Conservation (phyloP, 192 early-diverging fungal genomes). For the Backusella circina region DNA sequence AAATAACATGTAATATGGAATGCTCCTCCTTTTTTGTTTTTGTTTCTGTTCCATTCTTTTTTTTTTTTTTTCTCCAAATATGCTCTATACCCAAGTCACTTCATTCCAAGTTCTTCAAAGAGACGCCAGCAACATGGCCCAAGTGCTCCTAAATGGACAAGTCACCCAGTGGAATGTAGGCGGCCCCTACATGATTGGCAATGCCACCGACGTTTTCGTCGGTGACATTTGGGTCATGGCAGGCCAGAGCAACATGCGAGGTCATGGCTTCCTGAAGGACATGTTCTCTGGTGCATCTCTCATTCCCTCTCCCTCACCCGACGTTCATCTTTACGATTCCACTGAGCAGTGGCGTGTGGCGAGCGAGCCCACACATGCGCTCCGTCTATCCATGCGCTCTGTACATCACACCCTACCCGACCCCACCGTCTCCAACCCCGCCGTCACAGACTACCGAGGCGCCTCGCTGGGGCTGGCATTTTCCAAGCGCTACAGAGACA, state of each 20-base stretch:
- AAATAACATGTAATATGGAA: too few species aligned
- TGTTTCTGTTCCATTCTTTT: not conserved
- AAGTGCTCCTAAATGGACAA: not conserved
- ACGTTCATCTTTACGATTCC: slow-evolving; percentile 25
- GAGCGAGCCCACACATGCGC: slow-evolving; percentile 24
- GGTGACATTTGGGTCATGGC: slow-evolving; percentile 38
- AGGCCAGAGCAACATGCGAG: slow-evolving; percentile 39
- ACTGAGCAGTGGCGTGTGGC: slow-evolving; percentile 20
- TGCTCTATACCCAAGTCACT: not conserved
- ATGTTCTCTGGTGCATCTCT: not conserved
- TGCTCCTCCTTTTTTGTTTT: too few species aligned
- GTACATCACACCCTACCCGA: slow-evolving; percentile 29
- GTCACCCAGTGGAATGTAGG: not conserved
- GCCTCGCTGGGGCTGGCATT: slow-evolving; percentile 20
- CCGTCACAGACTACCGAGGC: slow-evolving; percentile 8
- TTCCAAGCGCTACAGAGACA: not conserved
- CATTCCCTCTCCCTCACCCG: not conserved
- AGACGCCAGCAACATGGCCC: slow-evolving; percentile 1
- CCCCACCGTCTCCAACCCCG: slow-evolving; percentile 29
- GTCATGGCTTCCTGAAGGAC: slow-evolving; percentile 14
- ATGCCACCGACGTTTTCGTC: slow-evolving; percentile 19
- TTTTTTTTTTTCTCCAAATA: not conserved
- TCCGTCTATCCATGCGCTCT: not conserved
- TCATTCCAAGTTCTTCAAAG: slow-evolving; percentile 24
- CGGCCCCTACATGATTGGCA: slow-evolving; percentile 24